phyloP scores from a whole-genome alignment of 2,329 filamentous ascomycete species.

The Paracorniculantispora psalliotae region DNA sequence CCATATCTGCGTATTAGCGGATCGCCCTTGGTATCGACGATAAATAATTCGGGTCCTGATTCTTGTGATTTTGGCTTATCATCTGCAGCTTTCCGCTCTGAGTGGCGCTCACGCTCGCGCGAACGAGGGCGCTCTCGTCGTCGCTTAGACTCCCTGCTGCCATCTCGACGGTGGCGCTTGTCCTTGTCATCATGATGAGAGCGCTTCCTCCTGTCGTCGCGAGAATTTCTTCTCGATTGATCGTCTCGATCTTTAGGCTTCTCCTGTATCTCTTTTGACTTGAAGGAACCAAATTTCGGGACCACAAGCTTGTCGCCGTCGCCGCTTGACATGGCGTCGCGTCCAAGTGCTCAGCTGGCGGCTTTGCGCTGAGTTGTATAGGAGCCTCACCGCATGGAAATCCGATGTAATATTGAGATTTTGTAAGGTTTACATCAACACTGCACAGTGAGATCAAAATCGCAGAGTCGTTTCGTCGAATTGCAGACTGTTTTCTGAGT shows the following conservation, averaged over 20 bases:
- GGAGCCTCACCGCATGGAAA: neutral
- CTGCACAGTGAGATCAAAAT: neutral
- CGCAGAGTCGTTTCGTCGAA: neutral
- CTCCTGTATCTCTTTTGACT: conserved; percentile 27
- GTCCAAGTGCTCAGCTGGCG: neutral
- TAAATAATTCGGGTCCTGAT: conserved; percentile 33
- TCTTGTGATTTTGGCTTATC: neutral
- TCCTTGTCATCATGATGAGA: conserved; percentile 14
- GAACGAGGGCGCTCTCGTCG: conserved; percentile 15
- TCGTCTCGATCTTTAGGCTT: conserved; percentile 32
- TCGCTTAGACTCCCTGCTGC: conserved; percentile 18
- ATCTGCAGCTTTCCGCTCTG: conserved; percentile 3
- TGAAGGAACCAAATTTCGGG: conserved; percentile 74
- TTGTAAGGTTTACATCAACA: neutral
- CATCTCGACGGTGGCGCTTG: conserved; percentile 14
- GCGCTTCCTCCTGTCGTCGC: conserved; percentile 15
- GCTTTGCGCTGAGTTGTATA: neutral
- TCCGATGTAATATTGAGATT: rapidly evolving
- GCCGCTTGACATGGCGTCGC: conserved; percentile 24
- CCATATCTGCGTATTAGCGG: conserved; percentile 70
- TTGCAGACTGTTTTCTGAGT: neutral
- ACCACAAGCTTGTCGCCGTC: conserved; percentile 32
- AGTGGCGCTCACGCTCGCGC: neutral
- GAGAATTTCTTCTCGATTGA: conserved; percentile 10
- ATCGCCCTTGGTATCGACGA: conserved; percentile 73